phyloP scores from a whole-genome alignment of 2,329 filamentous ascomycete species.

The Exserohilum rostratum region DNA sequence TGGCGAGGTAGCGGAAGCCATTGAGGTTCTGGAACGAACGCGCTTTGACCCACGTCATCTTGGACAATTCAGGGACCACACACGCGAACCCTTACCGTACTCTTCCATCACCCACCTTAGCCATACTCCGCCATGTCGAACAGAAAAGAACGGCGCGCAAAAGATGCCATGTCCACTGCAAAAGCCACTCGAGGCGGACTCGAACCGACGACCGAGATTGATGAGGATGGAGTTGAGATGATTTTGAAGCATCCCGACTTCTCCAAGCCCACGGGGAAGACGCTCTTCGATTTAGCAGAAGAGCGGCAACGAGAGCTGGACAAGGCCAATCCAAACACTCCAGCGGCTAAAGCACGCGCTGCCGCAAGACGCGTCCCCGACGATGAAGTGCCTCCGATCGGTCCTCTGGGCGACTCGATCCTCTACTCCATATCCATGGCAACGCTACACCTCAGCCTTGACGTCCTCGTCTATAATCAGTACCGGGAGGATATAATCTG shows the following conservation, averaged over 20 bases:
- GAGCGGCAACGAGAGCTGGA: conserved; percentile 59
- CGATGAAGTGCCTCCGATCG: conserved; percentile 50
- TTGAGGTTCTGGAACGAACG: conserved; percentile 9
- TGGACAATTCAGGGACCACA: conserved; percentile 24
- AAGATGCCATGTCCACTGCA: conserved; percentile 32
- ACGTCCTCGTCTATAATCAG: conserved; percentile 79
- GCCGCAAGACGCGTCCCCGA: conserved; percentile 21
- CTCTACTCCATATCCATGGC: conserved; percentile 64
- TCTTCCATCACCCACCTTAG: conserved; percentile 9
- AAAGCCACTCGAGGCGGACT: conserved; percentile 37
- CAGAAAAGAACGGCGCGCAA: conserved; percentile 54
- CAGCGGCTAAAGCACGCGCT: conserved; percentile 43
- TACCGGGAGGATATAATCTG: conserved; percentile 72
- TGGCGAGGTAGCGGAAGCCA: conserved; percentile 1
- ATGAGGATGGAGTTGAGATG: conserved; percentile 59
- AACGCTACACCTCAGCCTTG: conserved; percentile 78
- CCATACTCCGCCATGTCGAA: conserved; percentile 43
- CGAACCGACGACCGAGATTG: conserved; percentile 47
- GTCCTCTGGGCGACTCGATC: conserved; percentile 55
- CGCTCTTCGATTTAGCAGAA: conserved; percentile 74
- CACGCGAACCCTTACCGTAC: conserved; percentile 22
- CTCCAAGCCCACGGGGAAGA: conserved; percentile 65
- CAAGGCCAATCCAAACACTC: conserved; percentile 53
- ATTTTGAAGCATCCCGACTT: conserved; percentile 73
- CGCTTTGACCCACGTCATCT: conserved; percentile 24